Evolutionary conservation across 2,329 filamentous ascomycete genomes (phyloP), one percentile per base, ranked within the genome.

Genomic region (Myriosclerotinia curreyana): DNA sequence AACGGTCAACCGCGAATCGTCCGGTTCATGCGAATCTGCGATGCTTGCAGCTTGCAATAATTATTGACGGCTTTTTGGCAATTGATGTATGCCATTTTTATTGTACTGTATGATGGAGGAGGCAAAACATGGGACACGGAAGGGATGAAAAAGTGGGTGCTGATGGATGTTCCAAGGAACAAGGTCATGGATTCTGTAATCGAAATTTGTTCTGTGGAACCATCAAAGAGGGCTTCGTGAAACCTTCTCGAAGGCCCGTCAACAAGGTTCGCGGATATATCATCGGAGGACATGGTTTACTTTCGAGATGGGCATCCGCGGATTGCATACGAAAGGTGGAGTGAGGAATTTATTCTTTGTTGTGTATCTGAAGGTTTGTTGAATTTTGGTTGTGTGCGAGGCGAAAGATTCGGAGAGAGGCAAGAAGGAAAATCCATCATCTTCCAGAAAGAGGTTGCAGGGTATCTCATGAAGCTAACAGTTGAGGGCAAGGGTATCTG

Each of bases 211-310:
- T 58, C 55, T 11, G 55, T 38, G 7, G 55, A 20, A 22, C 36
- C 31, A 22, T 22, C 31, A 53, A 22, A 22, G 5, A 36, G n/a
- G 12, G 50, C 42, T 53, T 51, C 36, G 28, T 70, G 70, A 73
- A 73, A 73, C 71, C 59, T 73, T 73, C 71, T 67, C 65, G 71
- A 73, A 73, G 71, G 60, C 61, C 70, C 68, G 65, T 70, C 66
- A 66, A 64, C 69, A 69, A 64, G 69, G 67, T 66, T 65, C 56
- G 42, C 65, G 69, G 65, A 64, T 65, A 60, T 42, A 36, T 36
- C 3, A 11, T 58, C 55, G 55, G 55, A 48, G 42, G 48, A 12
- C 42, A 36, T 25, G 55, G 25, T 59, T 25, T n/a, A 8, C 31
- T 59, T 48, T 20, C n/a, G 42, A 8, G 9, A 20, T 20, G 14